phyloP scores from a whole-genome alignment of 2,329 filamentous ascomycete species.

The Nemania serpens region DNA sequence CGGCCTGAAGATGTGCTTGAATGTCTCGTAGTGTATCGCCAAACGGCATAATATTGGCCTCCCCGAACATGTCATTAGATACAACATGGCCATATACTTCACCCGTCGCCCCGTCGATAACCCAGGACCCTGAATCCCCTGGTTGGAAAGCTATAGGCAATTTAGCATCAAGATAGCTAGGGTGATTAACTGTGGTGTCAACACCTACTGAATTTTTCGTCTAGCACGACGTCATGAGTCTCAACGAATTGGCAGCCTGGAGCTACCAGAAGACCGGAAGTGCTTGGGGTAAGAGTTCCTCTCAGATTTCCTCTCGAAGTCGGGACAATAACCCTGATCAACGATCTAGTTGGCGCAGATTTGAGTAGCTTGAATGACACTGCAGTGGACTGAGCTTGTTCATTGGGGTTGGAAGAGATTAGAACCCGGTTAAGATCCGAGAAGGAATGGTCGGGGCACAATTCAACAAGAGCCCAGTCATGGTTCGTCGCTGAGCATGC shows the following conservation, averaged over 20 bases:
- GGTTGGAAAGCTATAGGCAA: neutral
- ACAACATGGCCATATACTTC: slow-evolving; percentile 24
- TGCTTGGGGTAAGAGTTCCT: slow-evolving; percentile 6
- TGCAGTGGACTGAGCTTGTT: neutral
- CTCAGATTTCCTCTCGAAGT: slow-evolving; percentile 15
- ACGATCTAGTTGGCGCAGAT: neutral
- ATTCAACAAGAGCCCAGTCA: slow-evolving; percentile 15
- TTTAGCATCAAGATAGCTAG: neutral
- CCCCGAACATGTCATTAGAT: slow-evolving; percentile 21
- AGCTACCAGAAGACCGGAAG: slow-evolving; percentile 10
- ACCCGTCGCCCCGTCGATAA: slow-evolving; percentile 7
- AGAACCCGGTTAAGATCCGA: neutral
- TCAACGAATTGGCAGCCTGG: slow-evolving; percentile 16
- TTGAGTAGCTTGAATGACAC: neutral
- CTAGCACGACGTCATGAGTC: slow-evolving; percentile 15
- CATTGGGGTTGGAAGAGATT: neutral
- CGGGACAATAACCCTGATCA: slow-evolving; percentile 3
- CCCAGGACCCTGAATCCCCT: slow-evolving; percentile 23
- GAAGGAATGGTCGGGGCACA: neutral
- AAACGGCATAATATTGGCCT: slow-evolving; percentile 16
- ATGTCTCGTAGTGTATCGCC: slow-evolving; percentile 16
- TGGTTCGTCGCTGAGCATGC: neutral
- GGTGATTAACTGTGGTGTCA: neutral
- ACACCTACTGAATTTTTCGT: slow-evolving; percentile 8
- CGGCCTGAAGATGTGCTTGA: slow-evolving; percentile 9